Conservation (phyloP, 257 asterid genomes). For the Ehretia macrophylla region DNA sequence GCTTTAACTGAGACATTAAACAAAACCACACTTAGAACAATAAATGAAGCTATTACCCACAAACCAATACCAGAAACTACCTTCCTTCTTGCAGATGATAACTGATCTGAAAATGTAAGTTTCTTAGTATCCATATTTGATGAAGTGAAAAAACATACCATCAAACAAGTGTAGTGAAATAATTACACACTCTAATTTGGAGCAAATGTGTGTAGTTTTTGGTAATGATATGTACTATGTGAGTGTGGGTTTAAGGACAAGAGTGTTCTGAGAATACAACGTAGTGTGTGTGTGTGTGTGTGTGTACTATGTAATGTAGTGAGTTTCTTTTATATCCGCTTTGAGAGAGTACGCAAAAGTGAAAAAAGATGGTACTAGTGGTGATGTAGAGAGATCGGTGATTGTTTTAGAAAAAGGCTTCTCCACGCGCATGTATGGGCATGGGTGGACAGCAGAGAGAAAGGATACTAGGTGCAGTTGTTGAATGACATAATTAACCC, state of each 20-base stretch:
- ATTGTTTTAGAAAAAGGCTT: no score
- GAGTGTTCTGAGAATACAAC: not conserved
- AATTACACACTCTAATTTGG: no score
- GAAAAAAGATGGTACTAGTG: no score
- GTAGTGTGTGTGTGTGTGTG: no score
- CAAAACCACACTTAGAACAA: constrained; percentile 39
- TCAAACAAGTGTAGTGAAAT: no score
- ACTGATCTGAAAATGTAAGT: constrained; percentile 49
- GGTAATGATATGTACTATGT: not conserved
- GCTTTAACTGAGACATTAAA: constrained; percentile 45
- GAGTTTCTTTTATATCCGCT: no score
- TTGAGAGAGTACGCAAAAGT: no score
- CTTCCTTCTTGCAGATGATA: constrained; percentile 44
- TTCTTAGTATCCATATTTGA: constrained; percentile 50
- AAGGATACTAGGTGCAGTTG: no score
- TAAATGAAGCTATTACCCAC: constrained; percentile 40
- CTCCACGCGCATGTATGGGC: no score
- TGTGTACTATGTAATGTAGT: not conserved
- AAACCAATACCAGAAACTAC: constrained; percentile 57
- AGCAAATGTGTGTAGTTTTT: not conserved
- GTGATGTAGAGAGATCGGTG: no score
- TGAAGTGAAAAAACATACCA: not conserved
- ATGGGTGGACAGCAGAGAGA: no score
- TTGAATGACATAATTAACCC: no score
- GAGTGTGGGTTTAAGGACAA: not conserved